Percentiles rank a stretch among this genome's conserved stretches.
Evolutionary conservation across 495 filamentous ascomycete species (phyloP).

Genomic region (Daldinia loculata): DNA sequence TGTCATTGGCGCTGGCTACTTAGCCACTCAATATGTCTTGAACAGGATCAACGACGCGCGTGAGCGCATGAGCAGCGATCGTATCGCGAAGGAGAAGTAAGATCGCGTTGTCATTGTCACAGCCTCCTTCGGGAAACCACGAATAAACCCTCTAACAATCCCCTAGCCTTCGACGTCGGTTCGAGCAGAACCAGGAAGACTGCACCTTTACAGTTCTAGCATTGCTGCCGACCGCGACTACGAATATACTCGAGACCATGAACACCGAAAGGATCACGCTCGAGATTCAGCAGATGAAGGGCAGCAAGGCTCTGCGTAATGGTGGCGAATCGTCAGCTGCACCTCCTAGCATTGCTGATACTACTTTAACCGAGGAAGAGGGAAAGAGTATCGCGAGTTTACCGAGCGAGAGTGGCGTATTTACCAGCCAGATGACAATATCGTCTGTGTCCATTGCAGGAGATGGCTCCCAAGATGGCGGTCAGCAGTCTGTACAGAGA

Average conservation of each 20-base stretch:
- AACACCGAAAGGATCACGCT: conserved; percentile 89
- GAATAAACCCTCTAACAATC: background rate
- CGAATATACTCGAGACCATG: conserved; percentile 85
- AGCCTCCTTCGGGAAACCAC: background rate
- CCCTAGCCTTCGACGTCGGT: conserved; percentile 86
- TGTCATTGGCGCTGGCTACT: conserved; percentile 86
- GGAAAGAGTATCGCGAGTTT: conserved; percentile 77
- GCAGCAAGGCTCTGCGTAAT: conserved; percentile 72
- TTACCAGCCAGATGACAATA: conserved; percentile 76
- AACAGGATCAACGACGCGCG: conserved; percentile 89
- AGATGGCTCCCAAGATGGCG: conserved; percentile 52
- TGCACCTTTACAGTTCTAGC: conserved; percentile 98
- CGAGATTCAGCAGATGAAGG: conserved; percentile 93
- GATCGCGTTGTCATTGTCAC: conserved; percentile 34
- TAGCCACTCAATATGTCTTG: conserved; percentile 91
- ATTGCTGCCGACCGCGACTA: conserved; percentile 88
- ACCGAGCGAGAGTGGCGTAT: conserved; percentile 79
- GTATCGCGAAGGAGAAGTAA: conserved; percentile 95
- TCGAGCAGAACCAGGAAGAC: conserved; percentile 98
- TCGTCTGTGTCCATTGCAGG: conserved; percentile 45
- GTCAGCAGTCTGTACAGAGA: conserved; percentile 51
- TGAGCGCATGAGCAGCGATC: conserved; percentile 93
- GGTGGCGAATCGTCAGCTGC: conserved; percentile 69
- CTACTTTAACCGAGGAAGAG: conserved; percentile 74
- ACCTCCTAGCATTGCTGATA: conserved; percentile 73